Conservation (phyloP, 331 rosid genomes). For the Quercus lobata region DNA sequence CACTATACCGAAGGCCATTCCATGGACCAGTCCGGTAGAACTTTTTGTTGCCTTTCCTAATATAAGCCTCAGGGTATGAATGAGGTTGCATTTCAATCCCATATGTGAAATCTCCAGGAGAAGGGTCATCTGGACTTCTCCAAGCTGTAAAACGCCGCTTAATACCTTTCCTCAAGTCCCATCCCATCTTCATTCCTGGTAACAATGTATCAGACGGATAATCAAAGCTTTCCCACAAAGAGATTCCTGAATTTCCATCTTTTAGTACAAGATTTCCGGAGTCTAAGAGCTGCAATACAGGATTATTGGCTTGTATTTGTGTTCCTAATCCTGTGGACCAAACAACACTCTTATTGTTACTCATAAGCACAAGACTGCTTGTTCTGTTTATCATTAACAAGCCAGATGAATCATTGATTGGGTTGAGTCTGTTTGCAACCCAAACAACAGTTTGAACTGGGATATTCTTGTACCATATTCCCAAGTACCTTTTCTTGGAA, state of each 20-base stretch:
- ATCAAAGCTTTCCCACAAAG: too few species aligned
- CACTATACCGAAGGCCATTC: conserved; percentile 11
- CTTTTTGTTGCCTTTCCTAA: conserved; percentile 1
- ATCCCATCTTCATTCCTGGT: background rate
- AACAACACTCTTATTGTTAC: too few species aligned
- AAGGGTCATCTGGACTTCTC: too few species aligned
- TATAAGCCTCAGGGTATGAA: conserved; percentile 12
- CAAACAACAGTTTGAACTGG: too few species aligned
- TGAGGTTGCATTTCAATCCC: conserved; percentile 6
- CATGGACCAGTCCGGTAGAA: conserved; percentile 20
- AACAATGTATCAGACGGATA: background rate
- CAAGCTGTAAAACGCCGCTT: background rate
- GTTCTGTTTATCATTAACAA: too few species aligned
- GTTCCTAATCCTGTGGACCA: too few species aligned
- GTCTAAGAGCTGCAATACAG: background rate
- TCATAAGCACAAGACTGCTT: too few species aligned
- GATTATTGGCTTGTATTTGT: too few species aligned
- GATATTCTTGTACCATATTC: too few species aligned
- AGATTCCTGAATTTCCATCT: background rate
- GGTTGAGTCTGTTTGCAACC: too few species aligned
- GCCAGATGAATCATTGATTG: too few species aligned
- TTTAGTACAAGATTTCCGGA: conserved; percentile 30
- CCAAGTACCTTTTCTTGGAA: conserved; percentile 21
- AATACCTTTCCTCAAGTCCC: too few species aligned
- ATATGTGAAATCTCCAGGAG: background rate